Evolutionary conservation across 805 yeast species (phyloP).

Genomic region (Cyberlindnera misumaiensis): DNA sequence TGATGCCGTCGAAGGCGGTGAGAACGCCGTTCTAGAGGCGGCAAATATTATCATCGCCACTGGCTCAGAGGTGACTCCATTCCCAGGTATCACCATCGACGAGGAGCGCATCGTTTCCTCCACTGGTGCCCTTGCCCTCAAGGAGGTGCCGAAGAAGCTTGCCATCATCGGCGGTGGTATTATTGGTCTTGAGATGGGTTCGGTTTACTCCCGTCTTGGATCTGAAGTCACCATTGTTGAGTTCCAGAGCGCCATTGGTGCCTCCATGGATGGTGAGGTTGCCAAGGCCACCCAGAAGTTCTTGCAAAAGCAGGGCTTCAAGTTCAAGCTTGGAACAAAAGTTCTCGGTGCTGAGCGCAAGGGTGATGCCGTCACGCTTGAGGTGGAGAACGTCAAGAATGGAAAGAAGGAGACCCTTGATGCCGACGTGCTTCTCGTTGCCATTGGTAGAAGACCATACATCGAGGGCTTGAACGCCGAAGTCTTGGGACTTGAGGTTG

Average conservation of each 20-base stretch:
- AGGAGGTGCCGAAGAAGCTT: slow-evolving; percentile 86
- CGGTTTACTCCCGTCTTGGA: slow-evolving; percentile 94
- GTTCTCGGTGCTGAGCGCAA: slow-evolving; percentile 81
- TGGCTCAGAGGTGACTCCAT: slow-evolving; percentile 97
- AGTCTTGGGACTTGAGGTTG: slow-evolving; percentile 81
- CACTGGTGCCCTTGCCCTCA: slow-evolving; percentile 81
- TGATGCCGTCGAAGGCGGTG: slow-evolving; percentile 80
- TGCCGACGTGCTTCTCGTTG: slow-evolving; percentile 91
- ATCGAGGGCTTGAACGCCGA: slow-evolving; percentile 86
- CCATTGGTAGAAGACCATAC: slow-evolving; percentile 98
- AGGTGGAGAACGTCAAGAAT: slow-evolving; percentile 81
- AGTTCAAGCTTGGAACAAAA: slow-evolving; percentile 88
- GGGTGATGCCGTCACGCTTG: slow-evolving; percentile 82
- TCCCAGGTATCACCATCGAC: slow-evolving; percentile 96
- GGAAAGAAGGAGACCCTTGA: slow-evolving; percentile 76
- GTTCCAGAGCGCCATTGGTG: slow-evolving; percentile 88
- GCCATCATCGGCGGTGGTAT: slow-evolving; percentile 99
- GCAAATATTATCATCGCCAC: slow-evolving; percentile 93
- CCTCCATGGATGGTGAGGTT: slow-evolving; percentile 96
- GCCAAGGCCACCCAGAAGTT: slow-evolving; percentile 85
- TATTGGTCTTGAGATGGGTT: slow-evolving; percentile 98
- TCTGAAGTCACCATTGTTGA: slow-evolving; percentile 92
- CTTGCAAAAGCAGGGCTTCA: slow-evolving; percentile 89
- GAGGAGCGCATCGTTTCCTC: slow-evolving; percentile 96
- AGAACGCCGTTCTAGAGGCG: slow-evolving; percentile 67